Evolutionary conservation across 1,139 yeast species (phyloP).

Genomic region (Kazachstania sp.): DNA sequence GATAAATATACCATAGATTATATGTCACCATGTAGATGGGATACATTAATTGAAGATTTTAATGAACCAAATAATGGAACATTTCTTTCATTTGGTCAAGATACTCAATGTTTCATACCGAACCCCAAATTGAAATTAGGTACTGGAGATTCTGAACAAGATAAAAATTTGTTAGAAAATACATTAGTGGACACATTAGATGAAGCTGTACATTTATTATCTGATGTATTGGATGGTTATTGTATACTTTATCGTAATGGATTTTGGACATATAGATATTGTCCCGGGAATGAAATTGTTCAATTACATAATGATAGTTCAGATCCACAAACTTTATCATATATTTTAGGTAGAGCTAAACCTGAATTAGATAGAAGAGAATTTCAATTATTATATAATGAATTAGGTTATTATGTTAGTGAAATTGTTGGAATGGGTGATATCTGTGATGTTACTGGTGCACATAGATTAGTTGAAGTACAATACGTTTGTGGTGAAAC

Average conservation of each 20-base stretch:
- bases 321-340: constrained; percentile 31
- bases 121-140: constrained; percentile 4
- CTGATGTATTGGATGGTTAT: constrained; percentile 24
- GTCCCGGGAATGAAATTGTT: constrained; percentile 46
- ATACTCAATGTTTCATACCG: constrained; percentile 21
- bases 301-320: constrained; percentile 43
- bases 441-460: constrained; percentile 61
- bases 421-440: constrained; percentile 56
- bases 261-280: constrained; percentile 60
- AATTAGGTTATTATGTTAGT: constrained; percentile 39
- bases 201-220: constrained; percentile 22
- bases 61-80: constrained; percentile 13
- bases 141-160: constrained; percentile 1
- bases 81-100: constrained; percentile 14
- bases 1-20: constrained; percentile 20
- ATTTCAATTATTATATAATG: constrained; percentile 27
- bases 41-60: constrained; percentile 5
- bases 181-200: constrained; percentile 12
- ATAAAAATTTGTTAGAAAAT: constrained; percentile 10
- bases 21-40: constrained; percentile 15
- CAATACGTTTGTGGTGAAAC: constrained; percentile 57
- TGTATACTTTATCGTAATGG: constrained; percentile 37
- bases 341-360: constrained; percentile 39
- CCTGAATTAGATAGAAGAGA: constrained; percentile 19
- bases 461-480: constrained; percentile 54